These are phyloP conservation scores for Aspergillus sp. DNA, from an alignment of 2,329 filamentous ascomycete genomes.

Conservation along the genomic window DNA sequence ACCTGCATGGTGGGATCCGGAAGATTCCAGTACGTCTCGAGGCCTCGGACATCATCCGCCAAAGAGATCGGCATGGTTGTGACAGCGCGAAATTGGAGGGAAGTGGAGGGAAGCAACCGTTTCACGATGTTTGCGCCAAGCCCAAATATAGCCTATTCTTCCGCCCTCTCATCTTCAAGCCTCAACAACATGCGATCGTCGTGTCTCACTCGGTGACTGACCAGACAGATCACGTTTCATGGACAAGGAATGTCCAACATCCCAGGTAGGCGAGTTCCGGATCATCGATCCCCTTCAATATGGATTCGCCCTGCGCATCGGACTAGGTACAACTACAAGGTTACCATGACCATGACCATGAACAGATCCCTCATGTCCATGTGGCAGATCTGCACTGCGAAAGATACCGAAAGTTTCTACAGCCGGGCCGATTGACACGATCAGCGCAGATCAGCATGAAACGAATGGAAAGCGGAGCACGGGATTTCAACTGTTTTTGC, in stretches of 20 bases:
- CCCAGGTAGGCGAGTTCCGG: neutral
- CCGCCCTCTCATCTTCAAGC: neutral
- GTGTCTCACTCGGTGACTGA: neutral
- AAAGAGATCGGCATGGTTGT: slow-evolving; percentile 1
- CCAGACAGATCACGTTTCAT: neutral
- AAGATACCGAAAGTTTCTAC: neutral
- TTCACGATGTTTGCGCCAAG: slow-evolving; percentile 13
- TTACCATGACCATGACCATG: neutral
- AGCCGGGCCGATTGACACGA: neutral
- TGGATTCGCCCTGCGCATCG: neutral
- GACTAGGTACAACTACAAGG: neutral
- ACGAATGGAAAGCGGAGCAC: slow-evolving; percentile 14
- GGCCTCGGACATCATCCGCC: no score
- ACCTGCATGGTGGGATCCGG: neutral
- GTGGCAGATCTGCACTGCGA: neutral
- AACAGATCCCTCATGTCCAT: neutral
- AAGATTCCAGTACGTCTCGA: no score
- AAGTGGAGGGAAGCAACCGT: slow-evolving; percentile 4
- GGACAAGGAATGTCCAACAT: neutral
- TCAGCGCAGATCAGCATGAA: neutral
- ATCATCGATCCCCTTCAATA: neutral
- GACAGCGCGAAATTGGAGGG: slow-evolving; percentile 5
- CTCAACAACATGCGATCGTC: neutral
- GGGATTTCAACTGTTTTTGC: slow-evolving; percentile 37
- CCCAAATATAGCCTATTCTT: slow-evolving; percentile 6